These are phyloP conservation scores for Candida ascalaphidarum DNA, from an alignment of 805 yeast species.

Conservation along the genomic window DNA sequence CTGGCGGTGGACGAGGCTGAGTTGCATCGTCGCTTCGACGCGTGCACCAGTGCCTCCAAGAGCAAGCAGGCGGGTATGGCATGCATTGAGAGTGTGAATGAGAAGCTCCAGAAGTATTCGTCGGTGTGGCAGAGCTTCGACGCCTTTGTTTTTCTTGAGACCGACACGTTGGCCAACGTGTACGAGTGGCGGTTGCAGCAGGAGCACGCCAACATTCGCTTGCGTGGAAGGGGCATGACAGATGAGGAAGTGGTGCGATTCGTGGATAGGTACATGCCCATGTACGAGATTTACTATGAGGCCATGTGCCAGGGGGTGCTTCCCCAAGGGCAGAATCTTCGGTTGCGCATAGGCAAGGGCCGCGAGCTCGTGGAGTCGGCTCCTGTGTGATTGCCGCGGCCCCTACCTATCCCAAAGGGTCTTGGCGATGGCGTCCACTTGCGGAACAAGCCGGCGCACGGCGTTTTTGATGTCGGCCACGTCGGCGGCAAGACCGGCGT, in stretches of 20 bases:
- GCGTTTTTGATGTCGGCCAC: no score
- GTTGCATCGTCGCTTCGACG: no score
- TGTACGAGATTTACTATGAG: conserved; percentile 62
- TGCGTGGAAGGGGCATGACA: conserved; percentile 70
- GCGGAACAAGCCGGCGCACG: no score
- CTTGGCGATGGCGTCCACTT: no score
- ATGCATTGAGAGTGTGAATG: conserved; percentile 41
- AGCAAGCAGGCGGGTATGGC: no score
- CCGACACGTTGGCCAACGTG: conserved; percentile 53
- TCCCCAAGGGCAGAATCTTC: conserved; percentile 6
- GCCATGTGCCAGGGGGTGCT: conserved; percentile 23
- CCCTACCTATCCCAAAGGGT: background rate
- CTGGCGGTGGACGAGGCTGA: conserved; percentile 14
- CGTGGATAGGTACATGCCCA: conserved; percentile 81
- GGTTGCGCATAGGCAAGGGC: conserved; percentile 7
- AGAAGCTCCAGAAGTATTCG: conserved; percentile 40
- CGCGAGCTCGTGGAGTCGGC: conserved; percentile 3
- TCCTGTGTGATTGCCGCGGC: background rate
- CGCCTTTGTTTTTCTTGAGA: conserved; percentile 51
- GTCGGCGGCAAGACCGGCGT: no score
- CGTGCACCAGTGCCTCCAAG: conserved; percentile 8
- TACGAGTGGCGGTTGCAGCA: conserved; percentile 74
- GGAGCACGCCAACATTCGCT: conserved; percentile 51
- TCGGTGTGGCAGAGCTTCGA: conserved; percentile 52
- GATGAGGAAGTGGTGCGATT: conserved; percentile 60